Percentiles rank a stretch among this genome's conserved stretches.
Evolutionary conservation across 345 rosid genomes (phyloP).

Genomic region (Carallia pectinifolia): DNA sequence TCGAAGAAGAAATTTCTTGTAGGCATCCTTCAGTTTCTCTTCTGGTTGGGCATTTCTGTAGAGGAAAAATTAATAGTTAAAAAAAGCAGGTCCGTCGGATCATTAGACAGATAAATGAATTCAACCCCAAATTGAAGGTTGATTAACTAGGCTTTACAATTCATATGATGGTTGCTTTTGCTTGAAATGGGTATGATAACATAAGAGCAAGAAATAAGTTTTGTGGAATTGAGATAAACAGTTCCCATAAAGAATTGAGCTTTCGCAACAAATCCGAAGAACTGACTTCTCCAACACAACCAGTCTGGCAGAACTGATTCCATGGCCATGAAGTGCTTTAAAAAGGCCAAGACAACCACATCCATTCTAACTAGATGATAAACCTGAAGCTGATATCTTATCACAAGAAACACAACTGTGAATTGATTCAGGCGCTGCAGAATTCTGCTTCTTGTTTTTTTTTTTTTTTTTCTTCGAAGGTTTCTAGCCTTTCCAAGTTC

Average conservation of each 20-base stretch:
- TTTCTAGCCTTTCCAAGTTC: too few species aligned
- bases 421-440: not conserved
- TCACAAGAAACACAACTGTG: not conserved
- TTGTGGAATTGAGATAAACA: not conserved
- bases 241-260: too few species aligned
- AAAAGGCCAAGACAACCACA: too few species aligned
- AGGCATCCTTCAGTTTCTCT: slow-evolving; percentile 74
- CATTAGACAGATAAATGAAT: not conserved
- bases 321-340: not conserved
- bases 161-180: not conserved
- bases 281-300: not conserved
- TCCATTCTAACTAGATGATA: not conserved
- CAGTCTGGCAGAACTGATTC: not conserved
- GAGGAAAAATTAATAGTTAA: slow-evolving; percentile 4
- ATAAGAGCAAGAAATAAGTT: not conserved
- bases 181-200: not conserved
- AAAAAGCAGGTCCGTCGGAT: not conserved
- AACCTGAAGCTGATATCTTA: not conserved
- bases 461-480: too few species aligned
- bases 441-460: not conserved
- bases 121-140: slow-evolving; percentile 1
- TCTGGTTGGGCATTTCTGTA: slow-evolving; percentile 71
- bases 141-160: not conserved
- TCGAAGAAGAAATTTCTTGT: slow-evolving; percentile 63
- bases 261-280: not conserved